phyloP scores from a whole-genome alignment of 2,329 filamentous ascomycete genomes.

The Gremmenia infestans region DNA sequence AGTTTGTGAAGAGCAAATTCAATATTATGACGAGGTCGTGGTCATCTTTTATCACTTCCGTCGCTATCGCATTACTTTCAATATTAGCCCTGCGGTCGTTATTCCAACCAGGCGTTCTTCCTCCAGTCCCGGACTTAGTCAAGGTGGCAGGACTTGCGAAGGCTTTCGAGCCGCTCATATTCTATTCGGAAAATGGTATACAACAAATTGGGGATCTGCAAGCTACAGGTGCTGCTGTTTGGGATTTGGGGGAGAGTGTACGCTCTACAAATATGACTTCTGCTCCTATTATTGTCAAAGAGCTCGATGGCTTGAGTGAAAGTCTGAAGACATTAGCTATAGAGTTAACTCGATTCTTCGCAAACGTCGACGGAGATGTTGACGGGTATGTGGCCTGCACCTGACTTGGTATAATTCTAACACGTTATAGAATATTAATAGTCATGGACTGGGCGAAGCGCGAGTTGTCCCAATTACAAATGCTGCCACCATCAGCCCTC shows the following conservation, averaged over 20 bases:
- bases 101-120: constrained; percentile 61
- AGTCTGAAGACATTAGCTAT: constrained; percentile 78
- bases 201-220: constrained; percentile 83
- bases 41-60: constrained; percentile 58
- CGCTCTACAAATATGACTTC: constrained; percentile 87
- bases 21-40: constrained; percentile 63
- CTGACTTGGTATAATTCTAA: constrained; percentile 17
- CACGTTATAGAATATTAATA: constrained; percentile 63
- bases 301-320: constrained; percentile 81
- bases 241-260: constrained; percentile 90
- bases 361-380: constrained; percentile 87
- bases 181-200: constrained; percentile 86
- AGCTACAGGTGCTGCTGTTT: constrained; percentile 87
- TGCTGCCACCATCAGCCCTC: constrained; percentile 56
- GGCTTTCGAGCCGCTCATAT: constrained; percentile 89
- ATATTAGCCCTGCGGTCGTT: constrained; percentile 61
- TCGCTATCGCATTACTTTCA: constrained; percentile 58
- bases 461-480: constrained; percentile 68
- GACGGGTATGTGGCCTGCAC: constrained; percentile 54
- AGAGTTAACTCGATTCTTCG: constrained; percentile 88
- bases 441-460: constrained; percentile 96
- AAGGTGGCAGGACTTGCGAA: constrained; percentile 87
- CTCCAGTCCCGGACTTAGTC: constrained; percentile 75
- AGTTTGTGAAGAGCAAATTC: constrained; percentile 56
- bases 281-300: constrained; percentile 76